Percentiles rank a stretch among this genome's conserved stretches.
These are phyloP conservation scores for Aspergillus aculeatus DNA, from an alignment of 2,329 filamentous ascomycete genomes.

Conservation along the genomic window DNA sequence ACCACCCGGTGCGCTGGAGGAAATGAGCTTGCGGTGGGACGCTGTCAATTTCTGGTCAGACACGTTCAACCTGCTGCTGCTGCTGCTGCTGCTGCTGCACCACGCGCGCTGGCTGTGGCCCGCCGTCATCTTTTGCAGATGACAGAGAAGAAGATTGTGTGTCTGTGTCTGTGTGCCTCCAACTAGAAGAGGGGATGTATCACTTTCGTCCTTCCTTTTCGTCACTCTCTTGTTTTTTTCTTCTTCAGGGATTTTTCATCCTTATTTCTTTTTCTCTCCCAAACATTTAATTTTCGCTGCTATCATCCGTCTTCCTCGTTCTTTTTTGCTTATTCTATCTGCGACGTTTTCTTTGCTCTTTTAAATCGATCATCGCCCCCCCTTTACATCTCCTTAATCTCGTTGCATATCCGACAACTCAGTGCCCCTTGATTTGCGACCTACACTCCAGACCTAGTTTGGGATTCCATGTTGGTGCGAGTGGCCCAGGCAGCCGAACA, in stretches of 20 bases:
- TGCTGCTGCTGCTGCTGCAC: too few species aligned
- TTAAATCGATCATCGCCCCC: constrained; percentile 5
- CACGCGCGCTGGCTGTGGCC: constrained; percentile 21
- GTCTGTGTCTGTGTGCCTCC: neutral
- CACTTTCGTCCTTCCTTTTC: constrained; percentile 16
- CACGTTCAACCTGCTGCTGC: constrained; percentile 25
- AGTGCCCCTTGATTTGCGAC: constrained; percentile 3
- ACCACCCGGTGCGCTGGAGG: constrained; percentile 22
- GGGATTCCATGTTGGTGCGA: constrained; percentile 35
- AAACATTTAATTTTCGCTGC: constrained; percentile 13
- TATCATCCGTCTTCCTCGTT: constrained; percentile 5
- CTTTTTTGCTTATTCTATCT: constrained; percentile 17
- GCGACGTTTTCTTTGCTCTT: neutral
- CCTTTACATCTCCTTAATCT: constrained; percentile 8
- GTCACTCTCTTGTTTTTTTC: constrained; percentile 11
- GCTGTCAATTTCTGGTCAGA: constrained; percentile 31
- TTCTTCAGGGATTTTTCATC: constrained; percentile 1
- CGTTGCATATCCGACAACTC: neutral
- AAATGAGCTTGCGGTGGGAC: constrained; percentile 21
- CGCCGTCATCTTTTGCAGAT: constrained; percentile 19
- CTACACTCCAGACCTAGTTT: constrained; percentile 8
- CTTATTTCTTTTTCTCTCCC: constrained; percentile 7
- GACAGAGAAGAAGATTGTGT: constrained; percentile 11
- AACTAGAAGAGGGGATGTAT: constrained; percentile 23
- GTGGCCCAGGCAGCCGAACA: constrained; percentile 30